Evolutionary conservation across 768 basidiomycete genomes (phyloP).

Genomic region (Thelephora ganbajun): DNA sequence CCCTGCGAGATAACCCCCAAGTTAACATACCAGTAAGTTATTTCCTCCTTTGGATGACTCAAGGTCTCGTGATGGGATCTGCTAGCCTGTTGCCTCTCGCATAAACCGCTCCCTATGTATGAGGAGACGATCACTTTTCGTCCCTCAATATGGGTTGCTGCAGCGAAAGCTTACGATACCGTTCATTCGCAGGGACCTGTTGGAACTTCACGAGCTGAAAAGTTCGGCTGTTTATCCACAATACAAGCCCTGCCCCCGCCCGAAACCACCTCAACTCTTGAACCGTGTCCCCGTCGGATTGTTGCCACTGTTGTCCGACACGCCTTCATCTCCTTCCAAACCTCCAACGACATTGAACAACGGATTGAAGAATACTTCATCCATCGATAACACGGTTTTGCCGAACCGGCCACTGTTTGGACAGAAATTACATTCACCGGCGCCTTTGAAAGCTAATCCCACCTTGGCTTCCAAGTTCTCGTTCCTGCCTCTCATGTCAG

Average conservation of each 20-base stretch:
- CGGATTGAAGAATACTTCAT: neutral
- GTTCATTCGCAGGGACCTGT: conserved; percentile 29
- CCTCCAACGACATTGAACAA: neutral
- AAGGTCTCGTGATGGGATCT: neutral
- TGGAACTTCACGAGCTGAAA: neutral
- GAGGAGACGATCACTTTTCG: neutral
- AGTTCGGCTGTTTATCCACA: neutral
- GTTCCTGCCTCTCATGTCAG: neutral
- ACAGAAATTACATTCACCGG: too few species aligned
- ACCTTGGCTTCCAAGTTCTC: neutral
- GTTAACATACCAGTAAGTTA: conserved; percentile 54
- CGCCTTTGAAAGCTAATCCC: too few species aligned
- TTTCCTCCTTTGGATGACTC: neutral
- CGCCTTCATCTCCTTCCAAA: neutral
- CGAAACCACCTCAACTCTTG: neutral
- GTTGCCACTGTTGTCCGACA: neutral
- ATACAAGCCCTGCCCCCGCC: neutral
- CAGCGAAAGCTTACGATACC: conserved; percentile 2
- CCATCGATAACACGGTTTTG: neutral
- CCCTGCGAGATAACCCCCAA: conserved; percentile 49
- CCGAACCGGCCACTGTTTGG: neutral
- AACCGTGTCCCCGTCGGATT: neutral
- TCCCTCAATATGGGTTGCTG: neutral
- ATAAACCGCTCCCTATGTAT: neutral
- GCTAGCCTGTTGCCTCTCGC: conserved; percentile 1